Evolutionary conservation across 2,329 filamentous ascomycete genomes (phyloP).

Genomic region (Aspergillus luchuensis): DNA sequence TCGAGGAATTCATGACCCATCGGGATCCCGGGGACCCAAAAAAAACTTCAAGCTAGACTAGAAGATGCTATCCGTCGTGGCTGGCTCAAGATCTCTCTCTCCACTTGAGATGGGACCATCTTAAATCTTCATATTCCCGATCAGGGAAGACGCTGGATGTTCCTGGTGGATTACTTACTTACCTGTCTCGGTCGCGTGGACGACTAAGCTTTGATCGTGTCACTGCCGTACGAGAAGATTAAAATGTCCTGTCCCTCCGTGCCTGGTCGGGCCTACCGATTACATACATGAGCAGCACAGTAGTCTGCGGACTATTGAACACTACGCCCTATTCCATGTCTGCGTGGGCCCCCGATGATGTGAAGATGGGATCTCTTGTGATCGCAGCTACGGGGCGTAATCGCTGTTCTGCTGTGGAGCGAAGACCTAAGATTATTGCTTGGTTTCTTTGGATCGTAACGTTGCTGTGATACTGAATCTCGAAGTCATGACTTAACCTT

Average conservation of each 20-base stretch:
- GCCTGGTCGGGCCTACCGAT: background rate
- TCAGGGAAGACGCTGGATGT: background rate
- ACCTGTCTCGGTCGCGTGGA: constrained; percentile 3
- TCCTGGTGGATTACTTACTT: background rate
- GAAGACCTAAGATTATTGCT: background rate
- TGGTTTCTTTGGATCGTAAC: background rate
- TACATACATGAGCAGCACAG: constrained; percentile 1
- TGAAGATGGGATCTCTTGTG: background rate
- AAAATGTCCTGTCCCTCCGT: background rate
- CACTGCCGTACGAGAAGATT: background rate
- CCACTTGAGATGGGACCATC: background rate
- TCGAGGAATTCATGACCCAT: background rate
- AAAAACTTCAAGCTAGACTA: background rate
- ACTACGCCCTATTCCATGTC: background rate
- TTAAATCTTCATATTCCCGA: background rate
- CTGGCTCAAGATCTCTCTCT: background rate
- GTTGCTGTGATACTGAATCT: background rate
- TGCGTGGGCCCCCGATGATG: background rate
- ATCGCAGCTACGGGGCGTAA: background rate
- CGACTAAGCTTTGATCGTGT: constrained; percentile 4
- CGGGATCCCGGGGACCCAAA: background rate
- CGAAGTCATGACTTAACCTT: background rate
- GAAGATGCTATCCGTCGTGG: background rate
- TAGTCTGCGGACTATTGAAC: constrained; percentile 1
- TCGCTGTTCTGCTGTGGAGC: background rate